Evolutionary conservation across 2,329 filamentous ascomycete species (phyloP).

Genomic region (Colletotrichum destructivum): DNA sequence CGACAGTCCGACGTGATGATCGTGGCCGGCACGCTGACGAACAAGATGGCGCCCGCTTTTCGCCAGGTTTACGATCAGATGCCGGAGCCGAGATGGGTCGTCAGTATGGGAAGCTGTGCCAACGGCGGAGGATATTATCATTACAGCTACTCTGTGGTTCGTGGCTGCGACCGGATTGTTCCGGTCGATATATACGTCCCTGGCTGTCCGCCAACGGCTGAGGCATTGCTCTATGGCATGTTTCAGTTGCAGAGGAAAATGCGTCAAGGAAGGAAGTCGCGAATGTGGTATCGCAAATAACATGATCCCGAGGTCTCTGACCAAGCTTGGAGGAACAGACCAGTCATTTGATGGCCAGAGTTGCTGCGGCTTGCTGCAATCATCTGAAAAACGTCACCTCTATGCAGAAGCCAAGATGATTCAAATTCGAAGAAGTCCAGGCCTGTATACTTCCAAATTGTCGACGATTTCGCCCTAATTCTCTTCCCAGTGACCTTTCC

Average conservation of each 20-base stretch:
- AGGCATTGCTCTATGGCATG: slow-evolving; percentile 77
- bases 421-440: no score
- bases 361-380: no score
- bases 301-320: no score
- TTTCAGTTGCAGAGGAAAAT: slow-evolving; percentile 86
- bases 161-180: slow-evolving; percentile 82
- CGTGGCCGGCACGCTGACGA: slow-evolving; percentile 91
- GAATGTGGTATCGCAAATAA: slow-evolving; percentile 72
- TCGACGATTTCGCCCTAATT: no score
- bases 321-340: no score
- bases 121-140: slow-evolving; percentile 91
- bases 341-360: no score
- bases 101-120: slow-evolving; percentile 87
- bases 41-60: slow-evolving; percentile 95
- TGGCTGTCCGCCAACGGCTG: slow-evolving; percentile 76
- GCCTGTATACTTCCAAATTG: no score
- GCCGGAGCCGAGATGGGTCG: slow-evolving; percentile 90
- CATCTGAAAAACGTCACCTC: no score
- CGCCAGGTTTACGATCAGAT: slow-evolving; percentile 96
- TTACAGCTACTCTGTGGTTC: slow-evolving; percentile 82
- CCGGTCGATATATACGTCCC: slow-evolving; percentile 87
- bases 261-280: slow-evolving; percentile 69
- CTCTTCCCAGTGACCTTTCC: no score
- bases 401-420: no score
- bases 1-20: slow-evolving; percentile 95